Percentiles rank a stretch among this genome's conserved stretches.
phyloP scores from a whole-genome alignment of 2,329 filamentous ascomycete species.

The Aspergillus costaricaensis region DNA sequence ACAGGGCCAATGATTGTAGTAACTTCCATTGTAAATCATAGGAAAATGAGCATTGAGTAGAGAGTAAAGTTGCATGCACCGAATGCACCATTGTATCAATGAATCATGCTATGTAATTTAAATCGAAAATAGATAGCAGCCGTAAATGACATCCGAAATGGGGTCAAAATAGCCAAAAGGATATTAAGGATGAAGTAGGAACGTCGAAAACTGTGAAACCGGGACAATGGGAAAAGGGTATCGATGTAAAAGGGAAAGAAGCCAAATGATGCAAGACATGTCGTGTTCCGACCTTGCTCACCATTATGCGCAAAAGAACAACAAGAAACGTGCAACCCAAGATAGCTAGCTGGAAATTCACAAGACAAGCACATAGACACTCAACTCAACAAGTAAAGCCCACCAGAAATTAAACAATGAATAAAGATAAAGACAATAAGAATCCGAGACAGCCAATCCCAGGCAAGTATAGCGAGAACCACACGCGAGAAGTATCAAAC shows the following conservation, averaged over 20 bases:
- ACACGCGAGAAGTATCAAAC: constrained; percentile 6
- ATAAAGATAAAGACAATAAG: constrained; percentile 3
- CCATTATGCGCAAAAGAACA: constrained; percentile 9
- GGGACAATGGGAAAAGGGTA: constrained; percentile 34
- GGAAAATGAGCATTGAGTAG: background rate
- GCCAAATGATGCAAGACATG: constrained; percentile 18
- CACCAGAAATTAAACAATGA: constrained; percentile 7
- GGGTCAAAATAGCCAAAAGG: background rate
- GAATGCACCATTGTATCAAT: background rate
- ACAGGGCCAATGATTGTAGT: too few relatives aligned
- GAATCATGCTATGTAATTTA: background rate
- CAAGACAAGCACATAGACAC: background rate
- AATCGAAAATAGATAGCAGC: background rate
- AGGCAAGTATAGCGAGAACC: constrained; percentile 5
- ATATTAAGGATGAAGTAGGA: background rate
- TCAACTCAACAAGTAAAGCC: constrained; percentile 23
- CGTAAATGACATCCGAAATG: constrained; percentile 2
- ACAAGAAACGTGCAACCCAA: constrained; percentile 5
- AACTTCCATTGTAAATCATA: too few relatives aligned
- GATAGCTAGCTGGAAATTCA: background rate
- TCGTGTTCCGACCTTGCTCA: constrained; percentile 1
- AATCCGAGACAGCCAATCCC: constrained; percentile 10
- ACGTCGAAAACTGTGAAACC: constrained; percentile 12
- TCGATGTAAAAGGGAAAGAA: constrained; percentile 31
- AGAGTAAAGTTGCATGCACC: background rate